A percentile compares a stretch with the other conserved stretches of the same genome.
Evolutionary conservation across 208 protist genomes (phyloP).

Genomic region (Trypanosoma rangeli): DNA sequence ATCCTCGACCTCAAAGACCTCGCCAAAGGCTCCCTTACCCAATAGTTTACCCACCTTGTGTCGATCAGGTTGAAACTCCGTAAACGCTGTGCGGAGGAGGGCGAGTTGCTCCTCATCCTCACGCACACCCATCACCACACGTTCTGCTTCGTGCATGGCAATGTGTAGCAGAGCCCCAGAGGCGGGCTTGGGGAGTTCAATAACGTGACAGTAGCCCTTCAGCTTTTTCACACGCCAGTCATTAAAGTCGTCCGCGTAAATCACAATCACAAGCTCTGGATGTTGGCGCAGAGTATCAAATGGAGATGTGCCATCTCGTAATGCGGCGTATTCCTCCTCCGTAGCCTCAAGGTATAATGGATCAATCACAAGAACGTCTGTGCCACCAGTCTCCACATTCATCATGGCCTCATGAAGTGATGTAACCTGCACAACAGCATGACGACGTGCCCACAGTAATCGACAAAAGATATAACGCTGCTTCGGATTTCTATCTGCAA

Average conservation of each 20-base stretch:
- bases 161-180: conserved; percentile 75
- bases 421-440: conserved; percentile 83
- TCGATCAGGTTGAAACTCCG: conserved; percentile 34
- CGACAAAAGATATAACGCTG: conserved; percentile 72
- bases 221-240: conserved; percentile 83
- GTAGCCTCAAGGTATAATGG: conserved; percentile 64
- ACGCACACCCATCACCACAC: conserved; percentile 67
- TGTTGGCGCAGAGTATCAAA: conserved; percentile 60
- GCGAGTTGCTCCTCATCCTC: conserved; percentile 84
- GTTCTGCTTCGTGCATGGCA: conserved; percentile 86
- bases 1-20: conserved; percentile 89
- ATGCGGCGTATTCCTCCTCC: conserved; percentile 53
- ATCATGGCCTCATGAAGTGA: conserved; percentile 68
- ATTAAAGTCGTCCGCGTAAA: conserved; percentile 73
- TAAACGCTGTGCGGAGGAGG: conserved; percentile 77
- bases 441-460: conserved; percentile 78
- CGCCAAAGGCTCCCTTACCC: conserved; percentile 85
- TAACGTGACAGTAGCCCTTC: conserved; percentile 68
- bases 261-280: conserved; percentile 59
- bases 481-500: conserved; percentile 69
- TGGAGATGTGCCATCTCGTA: conserved; percentile 41
- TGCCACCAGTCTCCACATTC: conserved; percentile 54
- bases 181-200: conserved; percentile 79
- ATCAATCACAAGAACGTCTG: conserved; percentile 83
- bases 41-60: conserved; percentile 66